Evolutionary conservation across 2,329 filamentous ascomycete species (phyloP), one percentile per base, ranked within the genome.

Genomic region (Karstenula rhodostoma): DNA sequence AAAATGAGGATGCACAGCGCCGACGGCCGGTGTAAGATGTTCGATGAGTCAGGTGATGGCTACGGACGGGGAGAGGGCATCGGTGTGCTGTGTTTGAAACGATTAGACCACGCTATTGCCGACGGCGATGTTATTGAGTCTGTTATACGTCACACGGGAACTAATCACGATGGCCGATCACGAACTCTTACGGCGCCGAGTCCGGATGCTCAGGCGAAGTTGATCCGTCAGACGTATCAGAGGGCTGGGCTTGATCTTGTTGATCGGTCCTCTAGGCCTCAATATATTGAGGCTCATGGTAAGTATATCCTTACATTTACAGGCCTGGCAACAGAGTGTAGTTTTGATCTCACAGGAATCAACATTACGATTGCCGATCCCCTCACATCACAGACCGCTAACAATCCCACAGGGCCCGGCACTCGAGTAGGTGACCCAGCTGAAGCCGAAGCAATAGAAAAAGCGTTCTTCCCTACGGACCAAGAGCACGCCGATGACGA

Each of bases 31-130:
- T 61, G 49, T 32, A 47, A 57, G 4, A 77, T 76, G 69, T 79
- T 71, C 68, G 71, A 73, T 15, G 73, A 68, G 0, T 56, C 69
- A 2, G 85, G 82, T 0, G 73, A 85, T 62, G 85, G 84, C 8
- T 85, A 79, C 69, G 83, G 76, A 33, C 79, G 85, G 0, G 84
- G 83, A 13, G 86, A 88, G 56, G 85, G 85, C 0, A 71, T 86
- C 13, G 80, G 80, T 0, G 74, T 77, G 0, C 63, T 88, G 0
- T 72, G 87, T 0, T 63, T 78, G 10, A 78, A 77, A 55, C 58
- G 53, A 8, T 56, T 86, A 1, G 75, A 80, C n/a, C 78, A 83
- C 66, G 86, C 86, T 2, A 59, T 82, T 8, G 23, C 51, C 15
- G 70, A 76, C 57, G 61, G 64, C 6, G 73, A 78, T 40, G 56